phyloP scores from a whole-genome alignment of 2,329 filamentous ascomycete genomes.

The Fusarium scirpi region DNA sequence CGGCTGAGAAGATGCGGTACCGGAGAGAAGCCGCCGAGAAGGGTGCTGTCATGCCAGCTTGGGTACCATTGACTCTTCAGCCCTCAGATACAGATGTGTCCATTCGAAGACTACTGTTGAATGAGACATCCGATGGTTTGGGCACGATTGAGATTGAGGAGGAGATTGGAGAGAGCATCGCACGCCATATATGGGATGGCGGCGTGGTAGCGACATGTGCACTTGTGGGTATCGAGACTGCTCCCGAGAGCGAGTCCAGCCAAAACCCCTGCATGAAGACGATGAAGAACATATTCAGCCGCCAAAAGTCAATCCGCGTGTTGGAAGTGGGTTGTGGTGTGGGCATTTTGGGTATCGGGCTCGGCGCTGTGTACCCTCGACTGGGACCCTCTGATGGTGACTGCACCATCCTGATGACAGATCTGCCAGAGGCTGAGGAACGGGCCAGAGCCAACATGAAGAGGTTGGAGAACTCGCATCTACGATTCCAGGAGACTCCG shows the following conservation, averaged over 20 bases:
- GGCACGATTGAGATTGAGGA: conserved; percentile 61
- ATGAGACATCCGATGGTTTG: conserved; percentile 36
- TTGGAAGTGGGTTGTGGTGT: conserved; percentile 69
- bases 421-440: conserved; percentile 66
- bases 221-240: conserved; percentile 48
- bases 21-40: conserved; percentile 32
- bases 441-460: conserved; percentile 62
- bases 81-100: conserved; percentile 43
- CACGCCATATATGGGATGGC: conserved; percentile 70
- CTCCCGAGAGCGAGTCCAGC: conserved; percentile 45
- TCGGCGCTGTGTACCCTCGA: conserved; percentile 54
- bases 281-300: conserved; percentile 49
- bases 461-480: conserved; percentile 40
- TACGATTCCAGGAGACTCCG: conserved; percentile 28
- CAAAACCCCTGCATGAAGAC: conserved; percentile 47
- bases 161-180: conserved; percentile 70
- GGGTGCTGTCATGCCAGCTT: conserved; percentile 60
- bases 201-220: conserved; percentile 60
- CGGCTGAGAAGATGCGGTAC: conserved; percentile 33
- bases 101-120: conserved; percentile 49
- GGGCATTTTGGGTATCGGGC: conserved; percentile 65
- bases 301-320: conserved; percentile 53
- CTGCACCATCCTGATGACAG: conserved; percentile 64
- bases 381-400: conserved; percentile 32
- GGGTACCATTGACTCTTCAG: conserved; percentile 51